Percentiles rank a stretch among this genome's conserved stretches.
Evolutionary conservation across 495 filamentous ascomycete species (phyloP).

Genomic region (Trichoderma reesei): DNA sequence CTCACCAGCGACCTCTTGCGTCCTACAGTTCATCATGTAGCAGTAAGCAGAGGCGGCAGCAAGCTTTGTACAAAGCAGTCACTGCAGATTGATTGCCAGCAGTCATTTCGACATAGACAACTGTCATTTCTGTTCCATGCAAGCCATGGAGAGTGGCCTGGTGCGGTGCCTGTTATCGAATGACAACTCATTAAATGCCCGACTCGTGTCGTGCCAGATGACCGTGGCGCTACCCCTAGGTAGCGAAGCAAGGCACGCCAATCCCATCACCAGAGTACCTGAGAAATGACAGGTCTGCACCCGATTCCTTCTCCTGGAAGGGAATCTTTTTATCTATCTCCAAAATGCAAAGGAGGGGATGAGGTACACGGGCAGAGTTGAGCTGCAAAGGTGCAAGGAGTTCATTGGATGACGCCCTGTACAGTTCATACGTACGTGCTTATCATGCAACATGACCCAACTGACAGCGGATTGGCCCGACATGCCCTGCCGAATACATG

Average conservation of each 20-base stretch:
- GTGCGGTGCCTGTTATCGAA: background rate
- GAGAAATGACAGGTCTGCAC: background rate
- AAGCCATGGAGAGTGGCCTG: background rate
- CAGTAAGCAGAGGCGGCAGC: constrained; percentile 6
- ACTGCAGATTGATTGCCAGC: background rate
- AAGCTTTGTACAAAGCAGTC: too few species aligned
- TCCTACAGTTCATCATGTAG: background rate
- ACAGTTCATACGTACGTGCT: background rate
- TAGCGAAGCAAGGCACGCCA: background rate
- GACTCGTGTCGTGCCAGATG: background rate
- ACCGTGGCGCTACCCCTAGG: background rate
- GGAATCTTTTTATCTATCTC: background rate
- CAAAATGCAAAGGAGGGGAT: background rate
- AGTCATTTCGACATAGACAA: background rate
- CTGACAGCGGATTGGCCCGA: background rate
- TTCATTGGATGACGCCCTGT: background rate
- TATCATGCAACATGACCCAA: background rate
- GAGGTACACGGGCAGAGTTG: background rate
- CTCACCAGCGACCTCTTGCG: background rate
- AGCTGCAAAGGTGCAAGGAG: background rate
- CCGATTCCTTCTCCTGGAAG: background rate
- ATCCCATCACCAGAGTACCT: background rate
- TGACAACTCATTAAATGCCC: background rate
- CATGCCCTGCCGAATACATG: background rate
- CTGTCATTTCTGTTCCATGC: background rate